Evolutionary conservation across 73 alveolate genomes (phyloP), one percentile per base, ranked within the genome.

Genomic region (Uronychia setigera): DNA sequence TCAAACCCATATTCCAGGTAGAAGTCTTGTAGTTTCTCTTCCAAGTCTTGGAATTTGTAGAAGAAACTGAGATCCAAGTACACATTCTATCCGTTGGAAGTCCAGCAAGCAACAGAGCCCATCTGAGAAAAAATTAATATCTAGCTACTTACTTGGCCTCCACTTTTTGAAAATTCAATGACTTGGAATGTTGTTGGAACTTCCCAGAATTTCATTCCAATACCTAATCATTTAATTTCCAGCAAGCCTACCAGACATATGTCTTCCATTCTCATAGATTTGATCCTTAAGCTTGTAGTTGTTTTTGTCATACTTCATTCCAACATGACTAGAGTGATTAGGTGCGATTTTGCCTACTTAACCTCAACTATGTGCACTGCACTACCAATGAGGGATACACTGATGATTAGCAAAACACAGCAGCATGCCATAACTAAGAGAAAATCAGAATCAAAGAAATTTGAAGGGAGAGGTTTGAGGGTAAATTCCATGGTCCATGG

Each of bases 71-170:
- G 29, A 5, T 76, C 81, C 46, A 76, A 11, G 32, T 76, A 76
- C 5, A 76, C 81, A 30, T 76, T 76, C 81, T 76, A 31, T 25
- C 81, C 81, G 59, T 76, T 76, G 1, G 46, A 25, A 11, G 81
- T 76, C 81, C 81, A 76, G 59, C 81, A 76, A 26, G 81, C 59
- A 1, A 76, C 81, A 76, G 59, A 9, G 25, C 58, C 59, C n/a
- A 76, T 28, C 29, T 76, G 5, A 5, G 81, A 5, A 5, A 32
- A 26, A n/a, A n/a, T n/a, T n/a, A n/a, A n/a, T n/a, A n/a, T n/a
- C n/a, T 76, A 46, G 67, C n/a, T 19, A 11, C 67, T 46, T 19
- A 5, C 19, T 46, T 11, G n/a, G 19, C 27, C 58, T 9, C 32
- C 32, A 5, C 59, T 5, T 28, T 76, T 30, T 26, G 81, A 76